Evolutionary conservation across 1,284 basidiomycete genomes (phyloP).

Genomic region (Puccinia polysora): DNA sequence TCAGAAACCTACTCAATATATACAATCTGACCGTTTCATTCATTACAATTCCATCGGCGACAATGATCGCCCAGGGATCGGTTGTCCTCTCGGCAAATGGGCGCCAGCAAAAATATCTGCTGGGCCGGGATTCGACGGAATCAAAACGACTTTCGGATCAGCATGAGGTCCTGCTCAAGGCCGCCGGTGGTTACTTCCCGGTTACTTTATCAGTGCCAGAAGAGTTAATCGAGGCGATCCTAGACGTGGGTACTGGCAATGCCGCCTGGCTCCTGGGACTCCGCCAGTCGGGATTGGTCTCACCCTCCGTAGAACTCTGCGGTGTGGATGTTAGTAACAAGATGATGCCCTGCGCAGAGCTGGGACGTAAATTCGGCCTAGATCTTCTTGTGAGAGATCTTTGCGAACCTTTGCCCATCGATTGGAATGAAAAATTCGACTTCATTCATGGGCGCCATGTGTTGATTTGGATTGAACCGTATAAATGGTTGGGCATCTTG

Average conservation of each 20-base stretch:
- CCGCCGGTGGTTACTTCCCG: slow-evolving; percentile 10
- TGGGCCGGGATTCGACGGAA: too few species aligned
- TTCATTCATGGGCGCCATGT: slow-evolving; percentile 12
- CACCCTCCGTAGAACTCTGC: slow-evolving; percentile 1
- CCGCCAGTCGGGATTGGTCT: neutral
- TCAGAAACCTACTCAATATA: too few species aligned
- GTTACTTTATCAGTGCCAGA: neutral
- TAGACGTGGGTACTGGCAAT: too few species aligned
- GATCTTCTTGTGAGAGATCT: neutral
- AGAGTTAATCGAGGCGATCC: neutral
- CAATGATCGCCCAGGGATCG: too few species aligned
- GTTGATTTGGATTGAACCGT: slow-evolving; percentile 7
- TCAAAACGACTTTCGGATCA: neutral
- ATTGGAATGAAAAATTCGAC: slow-evolving; percentile 21
- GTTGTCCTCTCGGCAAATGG: too few species aligned
- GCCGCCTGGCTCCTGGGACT: slow-evolving; percentile 3
- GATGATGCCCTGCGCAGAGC: neutral
- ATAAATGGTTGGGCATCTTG: neutral
- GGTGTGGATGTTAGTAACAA: too few species aligned
- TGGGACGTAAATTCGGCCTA: neutral
- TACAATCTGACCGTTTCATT: too few species aligned
- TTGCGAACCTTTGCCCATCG: neutral
- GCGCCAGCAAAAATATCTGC: too few species aligned
- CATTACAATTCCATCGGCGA: too few species aligned
- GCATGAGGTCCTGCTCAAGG: slow-evolving; percentile 9